Conservation (phyloP, 1,284 basidiomycete species). For the Erythrobasidium hasegawianum region DNA sequence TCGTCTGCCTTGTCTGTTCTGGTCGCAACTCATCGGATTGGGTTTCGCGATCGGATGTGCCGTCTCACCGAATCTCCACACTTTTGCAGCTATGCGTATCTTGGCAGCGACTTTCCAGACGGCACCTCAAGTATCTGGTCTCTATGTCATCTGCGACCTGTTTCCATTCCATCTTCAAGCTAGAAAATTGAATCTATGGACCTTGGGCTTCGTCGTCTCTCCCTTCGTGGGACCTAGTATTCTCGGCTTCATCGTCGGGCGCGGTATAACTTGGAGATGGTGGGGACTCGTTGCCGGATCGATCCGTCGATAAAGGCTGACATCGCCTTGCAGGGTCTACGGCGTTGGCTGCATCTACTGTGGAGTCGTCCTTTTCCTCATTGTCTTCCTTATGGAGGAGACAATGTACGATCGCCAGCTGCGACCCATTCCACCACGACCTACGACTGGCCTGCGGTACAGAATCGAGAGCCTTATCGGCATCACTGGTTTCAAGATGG, state of each 20-base stretch:
- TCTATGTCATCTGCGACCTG: slow-evolving; percentile 57
- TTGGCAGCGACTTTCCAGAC: slow-evolving; percentile 66
- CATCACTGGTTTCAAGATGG: slow-evolving; percentile 61
- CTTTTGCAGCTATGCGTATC: slow-evolving; percentile 61
- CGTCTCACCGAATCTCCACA: slow-evolving; percentile 57
- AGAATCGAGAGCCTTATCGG: slow-evolving; percentile 63
- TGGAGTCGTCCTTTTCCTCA: slow-evolving; percentile 57
- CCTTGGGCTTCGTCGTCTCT: slow-evolving; percentile 58
- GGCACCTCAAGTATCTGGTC: slow-evolving; percentile 51
- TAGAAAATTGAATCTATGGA: slow-evolving; percentile 69
- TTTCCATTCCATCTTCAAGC: slow-evolving; percentile 72
- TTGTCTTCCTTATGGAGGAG: slow-evolving; percentile 61
- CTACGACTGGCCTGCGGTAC: slow-evolving; percentile 55
- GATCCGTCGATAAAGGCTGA: too few species aligned
- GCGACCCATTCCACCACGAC: slow-evolving; percentile 54
- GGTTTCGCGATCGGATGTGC: slow-evolving; percentile 53
- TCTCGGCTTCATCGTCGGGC: slow-evolving; percentile 32
- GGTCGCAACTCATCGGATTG: slow-evolving; percentile 56
- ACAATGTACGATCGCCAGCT: slow-evolving; percentile 67
- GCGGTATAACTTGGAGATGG: slow-evolving; percentile 14
- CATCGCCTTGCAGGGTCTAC: slow-evolving; percentile 64
- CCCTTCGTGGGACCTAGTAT: slow-evolving; percentile 48
- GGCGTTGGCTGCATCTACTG: slow-evolving; percentile 63
- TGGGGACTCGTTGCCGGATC: too few species aligned
- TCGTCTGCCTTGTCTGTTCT: slow-evolving; percentile 61